Evolutionary conservation across 192 early-diverging fungal genomes (phyloP), one percentile per base, ranked within the genome.

Genomic region (Coemansia sp.): DNA sequence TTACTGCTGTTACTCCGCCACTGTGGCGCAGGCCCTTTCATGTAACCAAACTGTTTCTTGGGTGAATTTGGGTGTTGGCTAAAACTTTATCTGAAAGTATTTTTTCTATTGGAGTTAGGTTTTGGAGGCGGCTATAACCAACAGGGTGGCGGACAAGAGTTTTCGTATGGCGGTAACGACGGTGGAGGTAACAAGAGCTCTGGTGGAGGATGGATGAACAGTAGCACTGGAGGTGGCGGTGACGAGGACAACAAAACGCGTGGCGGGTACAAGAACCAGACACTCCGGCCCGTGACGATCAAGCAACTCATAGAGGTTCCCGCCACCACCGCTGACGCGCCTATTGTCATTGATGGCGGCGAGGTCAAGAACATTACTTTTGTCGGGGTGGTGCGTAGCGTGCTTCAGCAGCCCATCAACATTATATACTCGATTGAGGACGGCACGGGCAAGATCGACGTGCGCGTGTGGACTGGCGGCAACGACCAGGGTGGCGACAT

Each of bases 241-340:
- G 74, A 73, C 49, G 78, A 80, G 19, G 66, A 72, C 63, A 73
- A 63, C 70, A 76, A 76, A 64, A 35, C 64, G 53, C 82, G 82
- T 19, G 83, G 83, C 38, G 83, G 83, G 21, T 74, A 75, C 64
- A 69, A 68, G 64, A 74, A 76, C 69, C 89, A 94, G 61, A 87
- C 90, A 1, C 83, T 95, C 14, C 88, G 92, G 21, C 93, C 93
- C 19, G 91, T 96, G 21, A 93, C 93, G 14, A 88, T 95, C 73
- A 92, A 92, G 72, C 92, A 93, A 74, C 74, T 96, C 9, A 30
- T 75, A 6, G 72, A 74, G 17, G 81, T 87, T 5, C 71, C 73
- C 0, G 72, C 83, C 40, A 67, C 77, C 6, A 72, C 86, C 21
- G 70, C 77, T 16, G 93, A 95, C 53, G 71, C 74, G 59, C 89